phyloP scores from a whole-genome alignment of 768 basidiomycete genomes.

The Lactarius pseudohatsudake region DNA sequence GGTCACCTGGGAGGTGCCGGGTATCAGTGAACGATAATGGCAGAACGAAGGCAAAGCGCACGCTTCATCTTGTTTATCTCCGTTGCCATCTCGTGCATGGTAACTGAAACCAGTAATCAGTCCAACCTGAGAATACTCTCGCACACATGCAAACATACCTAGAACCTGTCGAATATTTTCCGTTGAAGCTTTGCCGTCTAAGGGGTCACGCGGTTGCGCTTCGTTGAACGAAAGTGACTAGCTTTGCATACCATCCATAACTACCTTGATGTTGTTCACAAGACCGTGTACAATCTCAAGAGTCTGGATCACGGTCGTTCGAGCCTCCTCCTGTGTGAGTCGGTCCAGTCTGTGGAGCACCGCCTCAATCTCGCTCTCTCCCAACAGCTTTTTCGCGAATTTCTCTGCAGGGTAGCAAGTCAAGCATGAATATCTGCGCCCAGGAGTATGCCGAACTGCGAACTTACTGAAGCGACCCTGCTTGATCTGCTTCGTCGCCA shows the following conservation, averaged over 20 bases:
- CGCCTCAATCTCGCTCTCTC: constrained; percentile 1
- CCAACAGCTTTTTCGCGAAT: constrained; percentile 8
- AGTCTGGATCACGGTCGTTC: neutral
- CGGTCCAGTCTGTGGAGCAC: neutral
- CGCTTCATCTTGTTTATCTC: constrained; percentile 17
- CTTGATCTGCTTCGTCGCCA: constrained; percentile 12
- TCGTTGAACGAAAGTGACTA: neutral
- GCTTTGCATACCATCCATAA: neutral
- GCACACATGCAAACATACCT: neutral
- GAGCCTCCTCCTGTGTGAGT: constrained; percentile 12
- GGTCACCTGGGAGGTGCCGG: neutral
- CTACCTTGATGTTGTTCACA: neutral
- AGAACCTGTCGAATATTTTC: neutral
- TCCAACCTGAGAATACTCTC: neutral
- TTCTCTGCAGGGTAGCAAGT: too few species aligned
- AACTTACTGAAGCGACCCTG: constrained; percentile 14
- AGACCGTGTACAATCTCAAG: constrained; percentile 1
- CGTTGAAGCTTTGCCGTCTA: constrained; percentile 11
- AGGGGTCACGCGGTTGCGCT: neutral
- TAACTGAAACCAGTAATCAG: neutral
- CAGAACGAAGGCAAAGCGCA: neutral
- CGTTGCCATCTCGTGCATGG: neutral
- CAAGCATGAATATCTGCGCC: too few species aligned
- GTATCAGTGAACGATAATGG: too few species aligned
- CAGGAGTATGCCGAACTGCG: too few species aligned